Percentiles rank a stretch among this genome's conserved stretches.
Conservation (phyloP, 306 rosid species). For the Hippophae rhamnoides region DNA sequence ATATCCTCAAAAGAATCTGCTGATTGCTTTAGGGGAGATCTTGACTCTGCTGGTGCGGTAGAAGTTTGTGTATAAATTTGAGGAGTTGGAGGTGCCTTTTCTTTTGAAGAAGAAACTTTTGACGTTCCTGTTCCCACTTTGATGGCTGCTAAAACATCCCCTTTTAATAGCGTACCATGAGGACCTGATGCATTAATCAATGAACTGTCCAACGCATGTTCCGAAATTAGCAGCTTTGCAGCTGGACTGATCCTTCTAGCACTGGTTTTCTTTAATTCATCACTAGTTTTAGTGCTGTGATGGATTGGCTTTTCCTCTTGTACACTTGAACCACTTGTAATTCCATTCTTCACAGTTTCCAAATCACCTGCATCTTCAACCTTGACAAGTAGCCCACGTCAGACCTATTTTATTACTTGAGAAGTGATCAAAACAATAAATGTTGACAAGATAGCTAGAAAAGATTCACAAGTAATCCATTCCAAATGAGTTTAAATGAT, state of each 20-base stretch:
- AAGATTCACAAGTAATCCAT: background rate
- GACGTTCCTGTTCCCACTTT: slow-evolving; percentile 59
- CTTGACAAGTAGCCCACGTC: slow-evolving; percentile 30
- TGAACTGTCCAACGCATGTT: slow-evolving; percentile 73
- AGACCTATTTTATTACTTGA: slow-evolving; percentile 15
- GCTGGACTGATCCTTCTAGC: slow-evolving; percentile 77
- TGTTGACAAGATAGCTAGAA: background rate
- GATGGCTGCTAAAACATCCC: slow-evolving; percentile 82
- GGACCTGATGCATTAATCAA: slow-evolving; percentile 73
- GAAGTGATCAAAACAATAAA: slow-evolving; percentile 12
- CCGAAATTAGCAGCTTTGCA: slow-evolving; percentile 70
- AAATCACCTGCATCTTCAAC: slow-evolving; percentile 83
- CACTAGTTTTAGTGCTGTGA: slow-evolving; percentile 30
- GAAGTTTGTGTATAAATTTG: slow-evolving; percentile 34
- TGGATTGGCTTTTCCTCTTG: slow-evolving; percentile 47
- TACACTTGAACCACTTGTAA: slow-evolving; percentile 34
- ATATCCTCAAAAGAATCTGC: slow-evolving; percentile 75
- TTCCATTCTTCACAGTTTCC: slow-evolving; percentile 55
- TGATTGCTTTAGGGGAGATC: slow-evolving; percentile 35
- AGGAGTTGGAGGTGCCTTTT: slow-evolving; percentile 37
- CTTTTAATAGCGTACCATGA: slow-evolving; percentile 74
- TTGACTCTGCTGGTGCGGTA: slow-evolving; percentile 32
- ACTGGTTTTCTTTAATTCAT: slow-evolving; percentile 28
- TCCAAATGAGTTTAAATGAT: background rate
- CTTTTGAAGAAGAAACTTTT: slow-evolving; percentile 48